Conservation (phyloP, 805 yeast genomes). For the Lipomyces anomalus region DNA sequence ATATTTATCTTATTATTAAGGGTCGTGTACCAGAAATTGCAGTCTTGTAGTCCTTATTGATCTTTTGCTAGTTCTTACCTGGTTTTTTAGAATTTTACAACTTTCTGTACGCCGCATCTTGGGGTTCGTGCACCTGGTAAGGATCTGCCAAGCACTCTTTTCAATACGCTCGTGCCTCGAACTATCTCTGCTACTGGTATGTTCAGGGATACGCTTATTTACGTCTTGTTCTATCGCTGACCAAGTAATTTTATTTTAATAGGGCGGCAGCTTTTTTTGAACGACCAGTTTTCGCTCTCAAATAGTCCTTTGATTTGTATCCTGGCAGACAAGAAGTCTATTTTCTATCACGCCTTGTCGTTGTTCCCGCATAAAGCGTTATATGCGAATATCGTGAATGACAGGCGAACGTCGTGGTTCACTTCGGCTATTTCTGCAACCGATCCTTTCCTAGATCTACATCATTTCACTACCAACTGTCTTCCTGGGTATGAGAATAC, state of each 20-base stretch:
- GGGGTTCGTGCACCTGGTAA: constrained; percentile 42
- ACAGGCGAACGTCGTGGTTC: constrained; percentile 77
- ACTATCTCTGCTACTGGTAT: constrained; percentile 63
- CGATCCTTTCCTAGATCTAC: constrained; percentile 51
- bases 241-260: too few species aligned
- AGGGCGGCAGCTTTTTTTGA: constrained; percentile 70
- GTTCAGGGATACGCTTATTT: too few species aligned
- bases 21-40: too few species aligned
- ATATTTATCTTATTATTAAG: too few species aligned
- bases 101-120: constrained; percentile 68
- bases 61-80: too few species aligned
- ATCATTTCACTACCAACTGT: constrained; percentile 28
- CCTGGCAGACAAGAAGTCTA: constrained; percentile 60
- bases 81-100: constrained; percentile 40
- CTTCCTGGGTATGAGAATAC: constrained; percentile 50
- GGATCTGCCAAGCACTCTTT: constrained; percentile 42
- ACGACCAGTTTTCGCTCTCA: constrained; percentile 36
- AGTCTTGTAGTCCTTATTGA: too few species aligned
- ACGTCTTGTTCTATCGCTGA: too few species aligned
- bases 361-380: constrained; percentile 49
- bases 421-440: constrained; percentile 62
- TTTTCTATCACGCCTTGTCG: constrained; percentile 52
- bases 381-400: constrained; percentile 74
- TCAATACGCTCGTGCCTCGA: constrained; percentile 59
- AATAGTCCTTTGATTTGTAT: constrained; percentile 50